Evolutionary conservation across 2,329 filamentous ascomycete genomes (phyloP), one percentile per base, ranked within the genome.

Genomic region (Raffaelea arxii): DNA sequence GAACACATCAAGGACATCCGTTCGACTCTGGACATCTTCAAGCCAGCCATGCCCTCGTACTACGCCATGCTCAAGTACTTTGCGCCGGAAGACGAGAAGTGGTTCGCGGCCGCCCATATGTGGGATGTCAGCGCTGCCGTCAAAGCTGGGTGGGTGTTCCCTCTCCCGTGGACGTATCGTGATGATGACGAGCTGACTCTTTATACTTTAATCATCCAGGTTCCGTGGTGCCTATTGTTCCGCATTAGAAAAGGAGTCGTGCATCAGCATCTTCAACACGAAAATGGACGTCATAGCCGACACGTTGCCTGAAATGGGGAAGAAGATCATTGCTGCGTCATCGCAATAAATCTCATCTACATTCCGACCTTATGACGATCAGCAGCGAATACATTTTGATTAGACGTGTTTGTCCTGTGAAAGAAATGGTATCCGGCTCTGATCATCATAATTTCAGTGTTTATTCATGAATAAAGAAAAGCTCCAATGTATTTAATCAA

Each of bases 81-180:
- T 44, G 64, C 62, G 46, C 49, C 48, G n/a, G 48, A 43, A 14
- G 35, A 7, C 22, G 44, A 44, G 44, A 46, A 51, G 3, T 76
- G 72, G 72, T 77, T 75, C 57, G 73, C 70, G 1, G 73, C 74
- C 2, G 73, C 71, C n/a, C 74, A 77, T 59, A 70, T 72, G 65
- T 77, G 73, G 74, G 74, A 78, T 59, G 72, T 73, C 3, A 63
- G 63, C 25, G 70, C 73, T 3, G 72, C 73, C 3, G n/a, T n/a
- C 62, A 59, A 32, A 65, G 62, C 48, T 64, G 63, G n/a, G 71
- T 70, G 47, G 58, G 47, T 43, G 54, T 55, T 19, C n/a, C 23
- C 25, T 41, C 18, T 35, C n/a, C n/a, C n/a, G n/a, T n/a, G n/a
- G n/a, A n/a, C n/a, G n/a, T n/a, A n/a, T n/a, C n/a, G n/a, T n/a